Conservation (phyloP, 1,284 basidiomycete species). For the Fomitopsis pinicola region DNA sequence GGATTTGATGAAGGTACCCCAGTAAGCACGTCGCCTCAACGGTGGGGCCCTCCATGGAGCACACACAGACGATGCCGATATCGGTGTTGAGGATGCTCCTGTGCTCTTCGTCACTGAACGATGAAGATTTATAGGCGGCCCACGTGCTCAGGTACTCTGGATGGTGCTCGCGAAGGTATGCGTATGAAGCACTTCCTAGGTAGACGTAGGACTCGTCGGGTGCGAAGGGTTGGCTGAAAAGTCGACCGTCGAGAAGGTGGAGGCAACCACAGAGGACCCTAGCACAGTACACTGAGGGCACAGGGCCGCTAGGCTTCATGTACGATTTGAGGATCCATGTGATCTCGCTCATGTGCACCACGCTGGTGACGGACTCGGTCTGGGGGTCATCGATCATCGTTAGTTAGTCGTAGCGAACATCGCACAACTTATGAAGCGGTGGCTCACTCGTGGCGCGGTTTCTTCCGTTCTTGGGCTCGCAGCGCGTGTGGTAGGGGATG, state of each 20-base stretch:
- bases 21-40: background rate
- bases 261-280: background rate
- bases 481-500: too few species aligned
- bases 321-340: background rate
- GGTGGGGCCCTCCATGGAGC: too few species aligned
- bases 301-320: background rate
- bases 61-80: background rate
- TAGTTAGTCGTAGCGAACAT: too few species aligned
- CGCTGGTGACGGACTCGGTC: too few species aligned
- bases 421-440: too few species aligned
- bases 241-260: background rate
- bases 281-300: background rate
- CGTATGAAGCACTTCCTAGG: background rate
- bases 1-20: background rate
- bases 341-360: background rate
- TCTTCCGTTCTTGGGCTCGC: too few species aligned
- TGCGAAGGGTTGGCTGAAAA: background rate
- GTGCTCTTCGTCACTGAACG: background rate
- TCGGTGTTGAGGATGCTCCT: background rate
- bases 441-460: too few species aligned
- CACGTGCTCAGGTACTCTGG: background rate
- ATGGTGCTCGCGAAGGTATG: background rate
- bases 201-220: background rate
- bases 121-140: background rate
- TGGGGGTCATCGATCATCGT: too few species aligned